Conservation (phyloP, 164 flowering plant genomes). For the Vitis rupestris region DNA sequence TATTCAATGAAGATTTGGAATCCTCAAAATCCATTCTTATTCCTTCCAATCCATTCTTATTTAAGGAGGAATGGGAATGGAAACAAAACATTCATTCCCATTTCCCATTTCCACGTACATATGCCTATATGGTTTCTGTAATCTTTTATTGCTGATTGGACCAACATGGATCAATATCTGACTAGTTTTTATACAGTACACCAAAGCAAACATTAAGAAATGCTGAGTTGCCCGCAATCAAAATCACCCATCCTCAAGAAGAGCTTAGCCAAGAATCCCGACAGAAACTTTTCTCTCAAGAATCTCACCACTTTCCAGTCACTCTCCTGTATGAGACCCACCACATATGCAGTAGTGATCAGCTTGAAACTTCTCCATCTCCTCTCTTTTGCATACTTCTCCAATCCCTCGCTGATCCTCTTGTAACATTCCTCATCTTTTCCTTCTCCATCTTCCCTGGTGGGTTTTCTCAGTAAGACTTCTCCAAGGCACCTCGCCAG, state of each 20-base stretch:
- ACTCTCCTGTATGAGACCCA: constrained; percentile 41
- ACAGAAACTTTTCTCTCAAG: constrained; percentile 34
- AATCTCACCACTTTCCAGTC: constrained; percentile 24
- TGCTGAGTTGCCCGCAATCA: constrained; percentile 44
- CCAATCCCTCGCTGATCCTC: constrained; percentile 37
- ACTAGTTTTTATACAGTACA: too few relatives aligned
- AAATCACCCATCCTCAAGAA: constrained; percentile 32
- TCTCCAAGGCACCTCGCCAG: constrained; percentile 46
- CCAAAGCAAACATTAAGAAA: constrained; percentile 10
- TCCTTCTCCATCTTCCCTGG: neutral
- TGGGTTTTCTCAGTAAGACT: constrained; percentile 23
- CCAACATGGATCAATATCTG: too few relatives aligned
- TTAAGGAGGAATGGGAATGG: too few relatives aligned
- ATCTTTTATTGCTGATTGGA: too few relatives aligned
- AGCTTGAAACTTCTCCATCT: constrained; percentile 55
- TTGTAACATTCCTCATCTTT: constrained; percentile 21
- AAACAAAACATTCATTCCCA: too few relatives aligned
- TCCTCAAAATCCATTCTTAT: too few relatives aligned
- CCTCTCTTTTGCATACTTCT: constrained; percentile 46
- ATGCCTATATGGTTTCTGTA: too few relatives aligned
- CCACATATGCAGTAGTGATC: constrained; percentile 32
- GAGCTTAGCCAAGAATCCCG: constrained; percentile 25
- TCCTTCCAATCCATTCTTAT: too few relatives aligned
- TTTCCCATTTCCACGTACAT: too few relatives aligned
- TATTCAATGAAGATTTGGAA: too few relatives aligned